A percentile compares a stretch with the other conserved stretches of the same genome.
Conservation (phyloP, 2,329 filamentous ascomycete genomes). For the Simplicillium aogashimaense region DNA sequence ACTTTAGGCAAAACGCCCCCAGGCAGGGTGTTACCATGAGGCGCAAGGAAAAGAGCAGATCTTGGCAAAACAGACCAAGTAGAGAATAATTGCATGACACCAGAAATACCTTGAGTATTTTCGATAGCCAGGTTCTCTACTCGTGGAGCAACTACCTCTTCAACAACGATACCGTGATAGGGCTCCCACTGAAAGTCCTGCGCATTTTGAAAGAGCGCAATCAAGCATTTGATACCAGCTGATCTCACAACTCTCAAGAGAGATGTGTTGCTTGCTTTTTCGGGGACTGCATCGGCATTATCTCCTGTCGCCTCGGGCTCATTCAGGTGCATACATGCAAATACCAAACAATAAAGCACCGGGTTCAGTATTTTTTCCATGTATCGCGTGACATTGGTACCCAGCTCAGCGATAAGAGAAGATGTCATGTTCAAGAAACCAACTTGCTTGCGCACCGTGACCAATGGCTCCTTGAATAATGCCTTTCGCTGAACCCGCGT, state of each 20-base stretch:
- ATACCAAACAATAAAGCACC: conserved; percentile 71
- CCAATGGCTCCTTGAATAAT: conserved; percentile 45
- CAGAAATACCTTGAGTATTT: conserved; percentile 82
- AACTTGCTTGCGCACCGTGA: conserved; percentile 69
- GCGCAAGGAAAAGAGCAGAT: conserved; percentile 56
- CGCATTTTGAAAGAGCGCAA: conserved; percentile 66
- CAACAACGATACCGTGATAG: conserved; percentile 62
- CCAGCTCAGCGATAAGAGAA: conserved; percentile 76
- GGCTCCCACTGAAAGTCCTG: conserved; percentile 60
- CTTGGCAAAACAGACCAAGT: conserved; percentile 65
- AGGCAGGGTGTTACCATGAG: conserved; percentile 30
- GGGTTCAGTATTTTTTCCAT: conserved; percentile 62
- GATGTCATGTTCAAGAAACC: conserved; percentile 89
- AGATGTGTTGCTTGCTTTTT: conserved; percentile 38
- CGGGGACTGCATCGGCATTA: conserved; percentile 22
- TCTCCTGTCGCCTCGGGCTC: conserved; percentile 17
- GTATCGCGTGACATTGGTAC: conserved; percentile 60
- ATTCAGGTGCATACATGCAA: conserved; percentile 51
- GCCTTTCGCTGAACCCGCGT: conserved; percentile 34
- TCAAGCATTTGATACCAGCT: conserved; percentile 72
- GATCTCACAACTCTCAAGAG: conserved; percentile 58
- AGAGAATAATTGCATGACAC: conserved; percentile 67
- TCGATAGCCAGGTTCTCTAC: conserved; percentile 72
- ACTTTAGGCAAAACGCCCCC: conserved; percentile 59
- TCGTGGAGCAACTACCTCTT: conserved; percentile 66